Conservation (phyloP, 768 basidiomycete genomes). For the Lactarius quietus region DNA sequence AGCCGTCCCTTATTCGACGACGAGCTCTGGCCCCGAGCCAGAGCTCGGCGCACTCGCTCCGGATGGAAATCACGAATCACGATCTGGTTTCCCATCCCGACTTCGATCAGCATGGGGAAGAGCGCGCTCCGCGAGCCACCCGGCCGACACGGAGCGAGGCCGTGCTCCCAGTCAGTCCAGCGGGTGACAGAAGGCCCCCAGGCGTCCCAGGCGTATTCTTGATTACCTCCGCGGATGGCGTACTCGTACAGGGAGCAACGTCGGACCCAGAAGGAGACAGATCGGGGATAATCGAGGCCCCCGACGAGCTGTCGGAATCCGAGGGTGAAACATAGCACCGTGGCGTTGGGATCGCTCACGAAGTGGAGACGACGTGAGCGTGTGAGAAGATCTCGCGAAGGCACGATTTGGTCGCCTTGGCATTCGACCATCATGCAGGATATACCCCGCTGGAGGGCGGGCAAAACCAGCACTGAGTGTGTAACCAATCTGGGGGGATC, state of each 20-base stretch:
- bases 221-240: conserved; percentile 5
- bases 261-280: conserved; percentile 21
- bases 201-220: conserved; percentile 8
- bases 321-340: conserved; percentile 19
- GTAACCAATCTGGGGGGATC: conserved; percentile 13
- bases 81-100: conserved; percentile 17
- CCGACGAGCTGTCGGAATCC: conserved; percentile 18
- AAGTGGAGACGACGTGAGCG: conserved; percentile 14
- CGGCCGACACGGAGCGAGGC: conserved; percentile 17
- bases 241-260: conserved; percentile 12
- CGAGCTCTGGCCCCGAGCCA: background rate
- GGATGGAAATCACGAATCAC: conserved; percentile 20
- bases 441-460: conserved; percentile 17
- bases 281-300: conserved; percentile 19
- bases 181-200: conserved; percentile 19
- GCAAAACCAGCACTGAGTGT: conserved; percentile 17
- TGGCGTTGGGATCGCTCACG: conserved; percentile 12
- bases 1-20: background rate
- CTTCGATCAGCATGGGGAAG: conserved; percentile 19
- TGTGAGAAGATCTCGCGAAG: background rate
- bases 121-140: conserved; percentile 17
- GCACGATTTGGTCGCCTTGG: conserved; percentile 19
- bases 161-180: conserved; percentile 20
- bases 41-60: conserved; percentile 17
- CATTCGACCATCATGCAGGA: conserved; percentile 19